phyloP scores from a whole-genome alignment of 176 grass and related monocot genomes.

The Phyllostachys edulis region DNA sequence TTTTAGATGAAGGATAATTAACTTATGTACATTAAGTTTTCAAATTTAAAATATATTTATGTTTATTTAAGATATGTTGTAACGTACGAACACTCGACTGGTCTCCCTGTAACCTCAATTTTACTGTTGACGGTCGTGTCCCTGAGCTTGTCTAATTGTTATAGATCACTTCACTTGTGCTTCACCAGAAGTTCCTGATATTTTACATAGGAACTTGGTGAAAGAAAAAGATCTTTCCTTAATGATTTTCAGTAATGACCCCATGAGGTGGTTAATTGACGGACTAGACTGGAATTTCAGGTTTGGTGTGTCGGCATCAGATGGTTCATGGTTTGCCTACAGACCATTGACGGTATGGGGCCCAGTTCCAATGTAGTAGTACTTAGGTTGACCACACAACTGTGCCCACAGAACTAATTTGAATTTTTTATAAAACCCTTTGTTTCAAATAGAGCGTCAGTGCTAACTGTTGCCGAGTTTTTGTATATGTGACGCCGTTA shows the following conservation, averaged over 20 bases:
- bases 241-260: neutral
- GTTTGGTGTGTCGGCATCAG: constrained; percentile 12
- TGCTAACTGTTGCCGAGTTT: neutral
- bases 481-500: neutral
- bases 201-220: neutral
- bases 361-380: neutral
- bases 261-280: neutral
- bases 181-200: neutral
- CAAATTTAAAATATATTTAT: too few relatives aligned
- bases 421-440: too few relatives aligned
- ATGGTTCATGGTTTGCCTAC: neutral
- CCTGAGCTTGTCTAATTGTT: neutral
- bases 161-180: neutral
- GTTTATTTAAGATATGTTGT: too few relatives aligned
- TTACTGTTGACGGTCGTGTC: neutral
- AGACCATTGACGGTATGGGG: neutral
- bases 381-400: too few relatives aligned
- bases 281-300: neutral
- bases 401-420: too few relatives aligned
- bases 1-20: too few relatives aligned
- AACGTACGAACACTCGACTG: too few relatives aligned
- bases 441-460: too few relatives aligned
- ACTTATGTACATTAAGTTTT: too few relatives aligned
- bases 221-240: neutral
- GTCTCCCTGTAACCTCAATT: too few relatives aligned